These are phyloP conservation scores for Phalaenopsis equestris DNA, from an alignment of 106 monocot species.

Conservation along the genomic window DNA sequence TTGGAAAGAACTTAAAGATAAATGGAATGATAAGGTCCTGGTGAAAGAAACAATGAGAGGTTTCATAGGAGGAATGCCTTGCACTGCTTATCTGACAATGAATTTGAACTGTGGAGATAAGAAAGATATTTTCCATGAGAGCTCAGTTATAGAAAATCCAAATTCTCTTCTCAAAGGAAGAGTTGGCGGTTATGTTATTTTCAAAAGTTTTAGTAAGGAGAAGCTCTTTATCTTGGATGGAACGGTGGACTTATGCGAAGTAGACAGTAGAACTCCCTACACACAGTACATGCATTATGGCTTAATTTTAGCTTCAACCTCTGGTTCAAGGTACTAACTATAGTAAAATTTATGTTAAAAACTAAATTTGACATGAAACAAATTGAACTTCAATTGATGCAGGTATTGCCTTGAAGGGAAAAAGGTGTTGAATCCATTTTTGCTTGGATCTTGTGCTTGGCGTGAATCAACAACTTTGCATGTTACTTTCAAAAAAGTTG, in stretches of 20 bases:
- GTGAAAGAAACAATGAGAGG: constrained; percentile 33
- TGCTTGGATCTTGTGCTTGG: constrained; percentile 15
- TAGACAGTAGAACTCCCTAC: constrained; percentile 32
- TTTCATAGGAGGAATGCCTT: constrained; percentile 36
- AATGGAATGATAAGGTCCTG: constrained; percentile 4
- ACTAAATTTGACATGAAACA: background rate
- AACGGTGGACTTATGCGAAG: constrained; percentile 20
- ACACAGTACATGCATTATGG: constrained; percentile 38
- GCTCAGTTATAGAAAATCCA: background rate
- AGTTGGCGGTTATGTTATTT: constrained; percentile 23
- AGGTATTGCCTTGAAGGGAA: constrained; percentile 33
- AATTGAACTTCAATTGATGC: constrained; percentile 2
- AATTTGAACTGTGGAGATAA: constrained; percentile 10
- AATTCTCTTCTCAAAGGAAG: constrained; percentile 22
- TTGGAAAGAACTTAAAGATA: background rate
- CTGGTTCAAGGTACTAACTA: constrained; percentile 26
- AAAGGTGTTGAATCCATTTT: constrained; percentile 36
- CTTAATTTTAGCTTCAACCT: constrained; percentile 16
- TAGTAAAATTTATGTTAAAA: background rate
- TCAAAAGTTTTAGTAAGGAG: constrained; percentile 18
- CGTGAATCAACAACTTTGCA: constrained; percentile 27
- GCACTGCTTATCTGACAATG: constrained; percentile 23
- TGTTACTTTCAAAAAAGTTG: constrained; percentile 18
- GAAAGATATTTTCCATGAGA: background rate
- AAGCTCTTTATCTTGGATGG: constrained; percentile 35